Base-by-base conservation (phyloP, 2,329 filamentous ascomycete genomes). In the Talaromyces albobiverticillius region DNA sequence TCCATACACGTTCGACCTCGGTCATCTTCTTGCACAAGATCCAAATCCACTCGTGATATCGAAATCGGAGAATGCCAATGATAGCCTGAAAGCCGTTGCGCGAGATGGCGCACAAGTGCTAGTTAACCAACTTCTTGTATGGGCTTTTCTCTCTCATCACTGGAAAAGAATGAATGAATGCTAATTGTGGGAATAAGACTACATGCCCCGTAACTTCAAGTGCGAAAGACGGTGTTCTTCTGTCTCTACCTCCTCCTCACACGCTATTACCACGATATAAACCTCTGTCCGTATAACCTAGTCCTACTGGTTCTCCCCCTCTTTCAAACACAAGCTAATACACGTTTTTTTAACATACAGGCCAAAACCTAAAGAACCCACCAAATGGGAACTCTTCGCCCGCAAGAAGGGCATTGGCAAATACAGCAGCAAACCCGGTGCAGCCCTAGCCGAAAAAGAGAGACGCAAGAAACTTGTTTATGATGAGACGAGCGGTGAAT, bases 381-480 rank as follows among this genome's bases (percentile, higher is more conserved):
- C 93, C 56, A 96, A 91, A 72, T 99, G 94, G 94, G 87, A 96
- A 78, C 84, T 87, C 67, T 99, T 99, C 77, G 94, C 94, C 43
- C 88, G 86, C 72, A 95, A 95, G 84, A 95, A 96, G 82, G 94
- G 94, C 53, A 97, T 99, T 50, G 75, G 75, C 76, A 89, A 88
- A 77, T 85, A 86, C 74, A 95, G 92, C 82, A 88, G 84, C 61
- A 84, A 67, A 54, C 65, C 71, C 16, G 74, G 73, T n/a, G 69
- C 64, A 6, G 65, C 67, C 9, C 63, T 88, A 61, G 90, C 94
- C 69, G 81, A 86, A 72, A 82, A 85, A 59, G 79, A 74, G 81
- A 81, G 84, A 38, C 67, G 71, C 59, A 76, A 76, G 71, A 88
- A 96, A 76, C 76, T 92, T 64, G 84, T 87, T 54, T 97, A 87